phyloP scores from a whole-genome alignment of 2,329 filamentous ascomycete genomes.

The Tolypocladium endophyticum region DNA sequence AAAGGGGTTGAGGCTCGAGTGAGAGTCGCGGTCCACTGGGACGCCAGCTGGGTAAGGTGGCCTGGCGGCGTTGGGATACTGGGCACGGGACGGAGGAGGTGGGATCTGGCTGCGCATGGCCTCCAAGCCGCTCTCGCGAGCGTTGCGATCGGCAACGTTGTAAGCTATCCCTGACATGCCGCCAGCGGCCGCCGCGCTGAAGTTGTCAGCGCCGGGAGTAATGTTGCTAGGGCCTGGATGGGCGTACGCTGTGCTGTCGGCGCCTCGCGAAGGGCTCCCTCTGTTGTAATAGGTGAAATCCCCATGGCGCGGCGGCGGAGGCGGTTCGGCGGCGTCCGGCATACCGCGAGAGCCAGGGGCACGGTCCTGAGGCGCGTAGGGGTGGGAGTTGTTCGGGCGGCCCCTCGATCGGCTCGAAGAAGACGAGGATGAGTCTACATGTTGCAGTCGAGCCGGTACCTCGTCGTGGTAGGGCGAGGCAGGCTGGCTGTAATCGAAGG shows the following conservation, averaged over 20 bases:
- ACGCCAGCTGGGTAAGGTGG: slow-evolving; percentile 9
- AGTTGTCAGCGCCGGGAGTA: slow-evolving; percentile 59
- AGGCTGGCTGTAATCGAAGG: neutral
- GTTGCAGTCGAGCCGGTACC: slow-evolving; percentile 5
- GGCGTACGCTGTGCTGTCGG: slow-evolving; percentile 15
- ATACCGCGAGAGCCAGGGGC: neutral
- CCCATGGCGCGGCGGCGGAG: slow-evolving; percentile 10
- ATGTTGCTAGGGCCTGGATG: slow-evolving; percentile 21
- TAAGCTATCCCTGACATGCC: slow-evolving; percentile 60
- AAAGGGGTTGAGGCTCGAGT: slow-evolving; percentile 30
- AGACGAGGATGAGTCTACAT: neutral
- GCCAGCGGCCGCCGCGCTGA: slow-evolving; percentile 49
- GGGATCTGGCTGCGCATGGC: slow-evolving; percentile 38
- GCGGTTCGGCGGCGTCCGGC: neutral
- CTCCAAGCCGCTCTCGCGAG: slow-evolving; percentile 54
- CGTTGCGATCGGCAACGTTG: slow-evolving; percentile 53
- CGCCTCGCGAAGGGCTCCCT: slow-evolving; percentile 4
- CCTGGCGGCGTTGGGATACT: slow-evolving; percentile 9
- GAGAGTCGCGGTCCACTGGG: slow-evolving; percentile 26
- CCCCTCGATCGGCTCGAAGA: slow-evolving; percentile 1
- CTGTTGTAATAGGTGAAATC: slow-evolving; percentile 13
- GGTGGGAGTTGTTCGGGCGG: neutral
- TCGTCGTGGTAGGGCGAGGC: slow-evolving; percentile 18
- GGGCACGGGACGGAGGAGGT: slow-evolving; percentile 25
- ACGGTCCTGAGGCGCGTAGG: neutral